A percentile compares a stretch with the other conserved stretches of the same genome.
phyloP scores from a whole-genome alignment of 2,329 filamentous ascomycete genomes.

The Hypoxylon sp. region DNA sequence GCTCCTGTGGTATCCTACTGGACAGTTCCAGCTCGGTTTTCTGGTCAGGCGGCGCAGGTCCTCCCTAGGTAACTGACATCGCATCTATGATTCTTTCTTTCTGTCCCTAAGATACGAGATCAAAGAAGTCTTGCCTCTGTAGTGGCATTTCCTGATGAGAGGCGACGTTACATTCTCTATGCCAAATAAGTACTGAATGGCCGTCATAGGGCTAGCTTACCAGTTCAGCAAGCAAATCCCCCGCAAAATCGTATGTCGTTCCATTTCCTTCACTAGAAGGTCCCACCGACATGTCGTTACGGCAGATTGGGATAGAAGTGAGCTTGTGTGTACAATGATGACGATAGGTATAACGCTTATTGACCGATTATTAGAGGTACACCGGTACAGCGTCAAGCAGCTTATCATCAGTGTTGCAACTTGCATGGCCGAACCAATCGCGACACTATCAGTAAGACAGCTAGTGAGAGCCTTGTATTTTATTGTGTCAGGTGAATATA shows the following conservation, averaged over 20 bases:
- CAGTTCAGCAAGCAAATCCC: no score
- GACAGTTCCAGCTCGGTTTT: constrained; percentile 4
- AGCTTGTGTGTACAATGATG: no score
- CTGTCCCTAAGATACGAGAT: constrained; percentile 7
- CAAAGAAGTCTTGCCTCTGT: constrained; percentile 8
- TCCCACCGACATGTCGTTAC: constrained; percentile 21
- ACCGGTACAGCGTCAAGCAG: no score
- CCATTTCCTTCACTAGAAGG: constrained; percentile 15
- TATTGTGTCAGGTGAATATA: background rate
- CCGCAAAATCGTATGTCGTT: constrained; percentile 4
- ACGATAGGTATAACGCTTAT: no score
- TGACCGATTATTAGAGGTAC: no score
- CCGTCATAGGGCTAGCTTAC: constrained; percentile 8
- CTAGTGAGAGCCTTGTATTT: constrained; percentile 2
- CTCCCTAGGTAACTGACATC: background rate
- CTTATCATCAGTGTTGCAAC: no score
- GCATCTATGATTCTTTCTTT: no score
- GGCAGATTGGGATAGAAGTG: no score
- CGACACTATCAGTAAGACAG: background rate
- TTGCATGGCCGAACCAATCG: constrained; percentile 4
- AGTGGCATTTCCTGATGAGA: no score
- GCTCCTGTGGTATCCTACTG: constrained; percentile 4
- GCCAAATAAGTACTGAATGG: constrained; percentile 12
- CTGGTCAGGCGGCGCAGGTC: constrained; percentile 8
- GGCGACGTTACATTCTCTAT: constrained; percentile 33